Percentiles rank a stretch among this genome's conserved stretches.
Conservation (phyloP, 2,329 filamentous ascomycete species). For the Epichloe elymi region DNA sequence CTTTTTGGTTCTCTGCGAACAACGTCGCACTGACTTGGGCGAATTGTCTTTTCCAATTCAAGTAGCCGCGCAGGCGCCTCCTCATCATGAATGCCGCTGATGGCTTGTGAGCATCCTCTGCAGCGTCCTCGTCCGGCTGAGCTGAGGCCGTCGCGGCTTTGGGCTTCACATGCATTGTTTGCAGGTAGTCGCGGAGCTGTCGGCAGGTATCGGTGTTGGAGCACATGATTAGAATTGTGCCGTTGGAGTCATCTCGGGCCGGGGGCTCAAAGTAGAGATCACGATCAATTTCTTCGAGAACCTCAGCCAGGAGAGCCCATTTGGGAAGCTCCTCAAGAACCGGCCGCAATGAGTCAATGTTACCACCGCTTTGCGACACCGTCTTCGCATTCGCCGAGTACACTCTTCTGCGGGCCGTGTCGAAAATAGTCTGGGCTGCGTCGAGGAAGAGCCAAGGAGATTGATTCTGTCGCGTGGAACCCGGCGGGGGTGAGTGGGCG, state of each 20-base stretch:
- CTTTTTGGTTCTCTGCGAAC: constrained; percentile 68
- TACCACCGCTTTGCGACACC: constrained; percentile 27
- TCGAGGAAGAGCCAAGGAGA: constrained; percentile 95
- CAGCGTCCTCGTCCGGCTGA: constrained; percentile 25
- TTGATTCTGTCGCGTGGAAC: constrained; percentile 75
- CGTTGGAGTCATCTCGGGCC: constrained; percentile 70
- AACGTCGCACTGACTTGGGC: constrained; percentile 68
- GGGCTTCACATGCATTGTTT: constrained; percentile 71
- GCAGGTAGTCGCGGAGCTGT: constrained; percentile 81
- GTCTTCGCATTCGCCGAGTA: constrained; percentile 58
- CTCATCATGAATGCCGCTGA: constrained; percentile 86
- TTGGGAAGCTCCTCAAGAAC: constrained; percentile 92
- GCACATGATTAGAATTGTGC: constrained; percentile 94
- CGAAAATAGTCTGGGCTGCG: constrained; percentile 87
- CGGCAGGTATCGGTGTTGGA: constrained; percentile 73
- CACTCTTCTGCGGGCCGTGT: constrained; percentile 75
- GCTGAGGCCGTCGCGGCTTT: constrained; percentile 25
- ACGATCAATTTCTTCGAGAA: constrained; percentile 84
- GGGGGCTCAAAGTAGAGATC: constrained; percentile 75
- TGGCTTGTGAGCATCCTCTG: constrained; percentile 43
- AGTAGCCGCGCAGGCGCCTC: constrained; percentile 70
- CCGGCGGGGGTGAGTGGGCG: constrained; percentile 76
- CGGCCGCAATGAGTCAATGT: constrained; percentile 54
- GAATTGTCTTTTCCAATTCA: constrained; percentile 84
- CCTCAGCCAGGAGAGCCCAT: constrained; percentile 78